phyloP scores from a whole-genome alignment of 2,329 filamentous ascomycete genomes.

The Chaetomiaceae sp. region DNA sequence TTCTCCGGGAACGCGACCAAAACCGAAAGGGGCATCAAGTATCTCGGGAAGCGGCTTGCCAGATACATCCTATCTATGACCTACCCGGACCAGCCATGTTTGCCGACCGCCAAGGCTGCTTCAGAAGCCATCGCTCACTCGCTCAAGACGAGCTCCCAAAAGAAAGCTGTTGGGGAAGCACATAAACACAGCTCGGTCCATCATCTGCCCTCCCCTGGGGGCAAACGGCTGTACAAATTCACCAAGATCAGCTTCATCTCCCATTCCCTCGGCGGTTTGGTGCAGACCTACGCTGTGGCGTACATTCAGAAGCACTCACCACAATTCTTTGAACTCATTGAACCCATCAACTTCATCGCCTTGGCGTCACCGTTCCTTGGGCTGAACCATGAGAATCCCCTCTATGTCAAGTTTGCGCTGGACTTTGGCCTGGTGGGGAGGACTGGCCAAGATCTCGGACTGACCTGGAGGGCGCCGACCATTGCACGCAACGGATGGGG shows the following conservation, averaged over 20 bases:
- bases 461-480: constrained; percentile 90
- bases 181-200: constrained; percentile 51
- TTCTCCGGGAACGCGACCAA: constrained; percentile 85
- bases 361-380: constrained; percentile 85
- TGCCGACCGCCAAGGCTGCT: constrained; percentile 56
- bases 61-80: constrained; percentile 87
- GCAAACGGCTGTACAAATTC: constrained; percentile 66
- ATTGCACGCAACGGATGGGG: constrained; percentile 83
- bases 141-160: constrained; percentile 39
- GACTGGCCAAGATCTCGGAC: constrained; percentile 87
- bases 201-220: constrained; percentile 28
- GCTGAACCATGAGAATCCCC: constrained; percentile 92
- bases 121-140: constrained; percentile 40
- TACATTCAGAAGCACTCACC: constrained; percentile 97
- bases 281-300: constrained; percentile 91
- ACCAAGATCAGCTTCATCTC: constrained; percentile 94
- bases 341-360: constrained; percentile 84
- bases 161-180: constrained; percentile 29
- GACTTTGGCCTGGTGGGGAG: constrained; percentile 96
- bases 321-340: constrained; percentile 79
- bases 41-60: constrained; percentile 88
- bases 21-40: constrained; percentile 94
- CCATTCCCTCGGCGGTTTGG: constrained; percentile 82
- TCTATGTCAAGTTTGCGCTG: constrained; percentile 94
- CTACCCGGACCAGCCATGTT: constrained; percentile 87